These are phyloP conservation scores for Claviceps capensis DNA, from an alignment of 2,329 filamentous ascomycete genomes.

Conservation along the genomic window DNA sequence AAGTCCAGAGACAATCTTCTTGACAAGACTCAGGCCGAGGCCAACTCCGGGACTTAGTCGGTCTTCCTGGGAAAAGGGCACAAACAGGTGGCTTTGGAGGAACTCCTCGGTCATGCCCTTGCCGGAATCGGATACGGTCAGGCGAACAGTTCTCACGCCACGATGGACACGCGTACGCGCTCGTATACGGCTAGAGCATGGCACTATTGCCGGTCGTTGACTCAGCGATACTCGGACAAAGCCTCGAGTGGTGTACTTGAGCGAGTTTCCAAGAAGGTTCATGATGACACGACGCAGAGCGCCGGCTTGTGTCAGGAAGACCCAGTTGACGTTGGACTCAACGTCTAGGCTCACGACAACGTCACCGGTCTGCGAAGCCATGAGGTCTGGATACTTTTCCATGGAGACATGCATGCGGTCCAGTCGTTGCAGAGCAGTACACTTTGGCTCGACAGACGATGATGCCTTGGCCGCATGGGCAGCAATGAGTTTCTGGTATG, in stretches of 20 bases:
- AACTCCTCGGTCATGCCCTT: slow-evolving; percentile 52
- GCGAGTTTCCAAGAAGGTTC: slow-evolving; percentile 48
- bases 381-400: slow-evolving; percentile 2
- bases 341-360: slow-evolving; percentile 21
- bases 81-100: slow-evolving; percentile 44
- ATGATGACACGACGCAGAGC: slow-evolving; percentile 40
- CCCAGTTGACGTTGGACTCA: slow-evolving; percentile 40
- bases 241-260: slow-evolving; percentile 41
- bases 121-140: slow-evolving; percentile 49
- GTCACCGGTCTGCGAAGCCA: slow-evolving; percentile 9
- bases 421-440: slow-evolving; percentile 8
- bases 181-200: background rate
- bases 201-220: slow-evolving; percentile 10
- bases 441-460: slow-evolving; percentile 1
- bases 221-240: slow-evolving; percentile 14
- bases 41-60: slow-evolving; percentile 45
- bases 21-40: slow-evolving; percentile 51
- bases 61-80: slow-evolving; percentile 52
- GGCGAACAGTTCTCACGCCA: slow-evolving; percentile 10
- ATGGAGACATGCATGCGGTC: slow-evolving; percentile 29
- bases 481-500: slow-evolving; percentile 19
- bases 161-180: slow-evolving; percentile 1
- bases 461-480: slow-evolving; percentile 5
- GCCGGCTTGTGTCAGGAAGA: slow-evolving; percentile 41
- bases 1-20: slow-evolving; percentile 42